phyloP scores from a whole-genome alignment of 257 asterid species.

The Jacaranda copaia region DNA sequence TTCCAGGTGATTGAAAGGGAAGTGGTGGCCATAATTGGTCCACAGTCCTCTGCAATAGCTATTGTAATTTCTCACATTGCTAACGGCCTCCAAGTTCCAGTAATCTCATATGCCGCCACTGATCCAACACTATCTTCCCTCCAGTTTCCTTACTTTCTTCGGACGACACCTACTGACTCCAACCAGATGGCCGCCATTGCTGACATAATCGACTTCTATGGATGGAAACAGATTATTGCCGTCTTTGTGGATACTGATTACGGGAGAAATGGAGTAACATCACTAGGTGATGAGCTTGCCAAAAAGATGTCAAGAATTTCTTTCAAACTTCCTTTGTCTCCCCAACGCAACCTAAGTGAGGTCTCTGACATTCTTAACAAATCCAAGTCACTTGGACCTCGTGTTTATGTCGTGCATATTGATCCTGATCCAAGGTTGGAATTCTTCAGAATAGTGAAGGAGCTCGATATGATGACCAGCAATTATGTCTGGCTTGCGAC shows the following conservation, averaged over 20 bases:
- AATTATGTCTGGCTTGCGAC: conserved; percentile 73
- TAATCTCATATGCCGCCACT: conserved; percentile 68
- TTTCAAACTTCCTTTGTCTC: conserved; percentile 53
- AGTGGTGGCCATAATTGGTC: conserved; percentile 71
- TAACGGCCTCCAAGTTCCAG: conserved; percentile 59
- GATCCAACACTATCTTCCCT: conserved; percentile 65
- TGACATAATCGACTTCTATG: conserved; percentile 48
- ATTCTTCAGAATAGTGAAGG: conserved; percentile 46
- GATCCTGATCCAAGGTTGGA: conserved; percentile 51
- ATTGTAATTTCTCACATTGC: conserved; percentile 58
- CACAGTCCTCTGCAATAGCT: conserved; percentile 67
- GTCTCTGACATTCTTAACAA: conserved; percentile 45
- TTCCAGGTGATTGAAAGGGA: conserved; percentile 66
- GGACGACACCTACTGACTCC: conserved; percentile 59
- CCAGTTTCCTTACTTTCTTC: conserved; percentile 67
- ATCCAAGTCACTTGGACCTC: conserved; percentile 49
- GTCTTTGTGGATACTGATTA: conserved; percentile 62
- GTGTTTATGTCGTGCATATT: conserved; percentile 66
- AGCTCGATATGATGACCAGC: conserved; percentile 53
- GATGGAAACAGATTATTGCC: conserved; percentile 62
- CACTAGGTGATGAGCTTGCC: conserved; percentile 56
- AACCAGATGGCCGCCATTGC: conserved; percentile 71
- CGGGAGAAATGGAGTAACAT: conserved; percentile 67
- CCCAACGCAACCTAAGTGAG: conserved; percentile 47
- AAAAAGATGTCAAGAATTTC: conserved; percentile 52